A percentile compares a stretch with the other conserved stretches of the same genome.
Conservation (phyloP, 2,329 filamentous ascomycete genomes). For the Fusarium hainanense region DNA sequence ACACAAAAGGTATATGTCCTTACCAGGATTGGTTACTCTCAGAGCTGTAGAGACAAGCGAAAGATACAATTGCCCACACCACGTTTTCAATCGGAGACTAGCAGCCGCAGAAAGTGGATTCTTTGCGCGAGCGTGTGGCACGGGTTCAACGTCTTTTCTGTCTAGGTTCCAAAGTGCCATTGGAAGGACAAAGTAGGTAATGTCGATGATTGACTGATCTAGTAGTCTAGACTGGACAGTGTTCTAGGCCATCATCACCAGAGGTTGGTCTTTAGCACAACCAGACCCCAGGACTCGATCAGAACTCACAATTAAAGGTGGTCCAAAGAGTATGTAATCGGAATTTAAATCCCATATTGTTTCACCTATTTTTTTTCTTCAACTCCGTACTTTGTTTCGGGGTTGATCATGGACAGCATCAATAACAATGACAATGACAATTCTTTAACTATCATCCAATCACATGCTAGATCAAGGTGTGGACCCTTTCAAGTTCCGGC, state of each 20-base stretch:
- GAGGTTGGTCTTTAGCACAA: background rate
- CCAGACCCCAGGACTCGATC: no score
- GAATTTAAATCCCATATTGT: background rate
- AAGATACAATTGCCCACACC: conserved; percentile 15
- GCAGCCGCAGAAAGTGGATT: conserved; percentile 33
- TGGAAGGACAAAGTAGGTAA: background rate
- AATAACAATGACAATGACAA: conserved; percentile 8
- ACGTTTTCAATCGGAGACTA: conserved; percentile 23
- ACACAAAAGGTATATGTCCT: conserved; percentile 18
- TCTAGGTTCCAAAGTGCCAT: conserved; percentile 4
- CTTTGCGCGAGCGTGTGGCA: conserved; percentile 25
- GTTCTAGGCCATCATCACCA: conserved; percentile 18
- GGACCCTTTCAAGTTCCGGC: conserved; percentile 30
- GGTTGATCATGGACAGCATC: conserved; percentile 20
- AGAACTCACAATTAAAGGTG: background rate
- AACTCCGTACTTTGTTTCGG: conserved; percentile 12
- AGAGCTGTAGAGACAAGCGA: conserved; percentile 4
- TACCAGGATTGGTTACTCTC: conserved; percentile 3
- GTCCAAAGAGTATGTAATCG: background rate
- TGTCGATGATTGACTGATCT: conserved; percentile 17
- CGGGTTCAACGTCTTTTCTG: conserved; percentile 39
- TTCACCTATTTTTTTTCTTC: conserved; percentile 1
- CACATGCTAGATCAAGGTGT: conserved; percentile 18
- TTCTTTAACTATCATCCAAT: conserved; percentile 34
- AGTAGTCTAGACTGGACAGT: conserved; percentile 10